Conservation (phyloP, 129 eudicot genomes). For the Artemisia argyi region DNA sequence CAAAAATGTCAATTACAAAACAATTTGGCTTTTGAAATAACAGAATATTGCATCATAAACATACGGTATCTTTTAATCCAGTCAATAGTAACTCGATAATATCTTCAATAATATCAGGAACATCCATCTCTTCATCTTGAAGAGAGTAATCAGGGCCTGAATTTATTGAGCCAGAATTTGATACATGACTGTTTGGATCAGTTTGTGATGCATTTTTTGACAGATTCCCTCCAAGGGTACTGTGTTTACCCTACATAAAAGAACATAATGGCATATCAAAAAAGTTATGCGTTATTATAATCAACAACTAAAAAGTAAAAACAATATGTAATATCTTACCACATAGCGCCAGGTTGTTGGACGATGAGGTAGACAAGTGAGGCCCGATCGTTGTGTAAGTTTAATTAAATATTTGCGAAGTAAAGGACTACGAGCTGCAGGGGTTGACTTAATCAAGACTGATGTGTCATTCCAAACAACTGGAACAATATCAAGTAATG, state of each 20-base stretch:
- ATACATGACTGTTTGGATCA: slow-evolving; percentile 26
- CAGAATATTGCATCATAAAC: slow-evolving; percentile 38
- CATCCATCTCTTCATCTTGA: slow-evolving; percentile 91
- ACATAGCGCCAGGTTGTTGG: slow-evolving; percentile 91
- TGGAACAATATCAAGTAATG: slow-evolving; percentile 66
- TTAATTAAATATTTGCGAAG: slow-evolving; percentile 90
- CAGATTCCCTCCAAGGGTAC: slow-evolving; percentile 61
- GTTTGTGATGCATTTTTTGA: slow-evolving; percentile 31
- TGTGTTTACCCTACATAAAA: slow-evolving; percentile 64
- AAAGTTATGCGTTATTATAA: background rate
- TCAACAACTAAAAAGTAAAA: background rate
- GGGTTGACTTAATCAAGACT: slow-evolving; percentile 62
- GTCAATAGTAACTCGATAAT: slow-evolving; percentile 77
- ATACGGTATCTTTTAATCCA: slow-evolving; percentile 91
- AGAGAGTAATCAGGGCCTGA: slow-evolving; percentile 32
- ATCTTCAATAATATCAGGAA: slow-evolving; percentile 87
- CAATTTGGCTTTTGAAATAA: slow-evolving; percentile 6
- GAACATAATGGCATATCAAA: slow-evolving; percentile 14
- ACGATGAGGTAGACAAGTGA: slow-evolving; percentile 79
- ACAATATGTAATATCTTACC: slow-evolving; percentile 49
- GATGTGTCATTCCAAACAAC: slow-evolving; percentile 80
- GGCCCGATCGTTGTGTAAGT: slow-evolving; percentile 82
- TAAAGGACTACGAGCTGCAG: slow-evolving; percentile 80
- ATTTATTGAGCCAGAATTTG: slow-evolving; percentile 31
- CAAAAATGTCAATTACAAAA: background rate